Evolutionary conservation across 192 early-diverging fungal genomes (phyloP).

Genomic region (Gryganskiella cystojenkinii): DNA sequence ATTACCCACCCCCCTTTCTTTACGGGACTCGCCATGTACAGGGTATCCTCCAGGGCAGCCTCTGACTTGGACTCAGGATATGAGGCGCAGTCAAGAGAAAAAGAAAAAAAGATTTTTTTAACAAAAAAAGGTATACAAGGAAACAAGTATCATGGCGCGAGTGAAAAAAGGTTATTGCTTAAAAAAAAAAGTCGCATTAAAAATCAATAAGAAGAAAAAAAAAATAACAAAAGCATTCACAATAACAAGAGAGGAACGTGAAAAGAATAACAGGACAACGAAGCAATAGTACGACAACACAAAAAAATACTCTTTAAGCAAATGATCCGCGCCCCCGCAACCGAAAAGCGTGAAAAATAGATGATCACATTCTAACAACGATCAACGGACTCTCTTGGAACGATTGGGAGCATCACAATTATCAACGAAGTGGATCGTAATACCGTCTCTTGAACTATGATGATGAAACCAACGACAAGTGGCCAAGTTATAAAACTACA

Average conservation of each 20-base stretch:
- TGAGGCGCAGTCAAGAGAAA: background rate
- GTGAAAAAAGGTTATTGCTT: slow-evolving; percentile 2
- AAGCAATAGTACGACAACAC: background rate
- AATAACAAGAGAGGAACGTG: background rate
- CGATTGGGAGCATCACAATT: too few species aligned
- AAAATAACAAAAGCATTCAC: slow-evolving; percentile 2
- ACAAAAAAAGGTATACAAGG: background rate
- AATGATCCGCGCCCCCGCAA: too few species aligned
- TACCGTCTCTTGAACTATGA: too few species aligned
- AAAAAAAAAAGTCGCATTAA: background rate
- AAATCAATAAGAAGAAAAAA: slow-evolving; percentile 9
- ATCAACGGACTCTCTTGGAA: too few species aligned
- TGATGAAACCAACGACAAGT: too few species aligned
- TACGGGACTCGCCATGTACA: background rate
- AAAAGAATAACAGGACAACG: background rate
- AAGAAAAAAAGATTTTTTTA: slow-evolving; percentile 3
- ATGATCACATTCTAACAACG: too few species aligned
- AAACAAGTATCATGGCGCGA: slow-evolving; percentile 2
- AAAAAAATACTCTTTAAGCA: too few species aligned
- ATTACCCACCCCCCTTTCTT: too few species aligned
- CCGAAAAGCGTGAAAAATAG: too few species aligned
- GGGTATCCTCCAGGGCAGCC: background rate
- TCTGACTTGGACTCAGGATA: background rate
- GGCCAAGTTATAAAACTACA: too few species aligned
- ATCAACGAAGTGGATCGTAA: too few species aligned